Conservation (phyloP, 140 eudicot genomes). For the Cichorium intybus region DNA sequence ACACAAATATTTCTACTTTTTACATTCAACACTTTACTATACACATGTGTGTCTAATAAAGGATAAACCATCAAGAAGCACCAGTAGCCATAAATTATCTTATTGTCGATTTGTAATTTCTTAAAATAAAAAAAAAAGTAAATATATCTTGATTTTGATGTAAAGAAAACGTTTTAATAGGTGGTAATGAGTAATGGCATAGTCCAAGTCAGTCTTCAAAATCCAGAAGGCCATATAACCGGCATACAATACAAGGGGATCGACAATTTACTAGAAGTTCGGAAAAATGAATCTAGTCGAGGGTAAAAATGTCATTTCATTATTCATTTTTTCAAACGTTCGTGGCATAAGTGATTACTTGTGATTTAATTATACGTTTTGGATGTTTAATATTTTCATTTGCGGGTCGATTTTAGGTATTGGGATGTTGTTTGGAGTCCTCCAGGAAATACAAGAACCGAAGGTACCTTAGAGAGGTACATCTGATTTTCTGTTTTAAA, state of each 20-base stretch:
- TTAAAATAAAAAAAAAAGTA: not conserved
- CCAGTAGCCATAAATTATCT: not conserved
- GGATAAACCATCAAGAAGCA: not conserved
- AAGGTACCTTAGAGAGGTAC: slow-evolving; percentile 68
- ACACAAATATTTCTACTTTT: too few relatives aligned
- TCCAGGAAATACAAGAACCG: slow-evolving; percentile 41
- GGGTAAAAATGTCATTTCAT: slow-evolving; percentile 40
- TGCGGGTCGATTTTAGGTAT: slow-evolving; percentile 41
- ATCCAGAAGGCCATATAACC: slow-evolving; percentile 67
- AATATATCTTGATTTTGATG: not conserved
- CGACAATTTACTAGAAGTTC: slow-evolving; percentile 61
- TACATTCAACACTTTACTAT: not conserved
- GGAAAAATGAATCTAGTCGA: slow-evolving; percentile 50
- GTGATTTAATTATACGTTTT: not conserved
- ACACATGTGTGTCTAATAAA: not conserved
- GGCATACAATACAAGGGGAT: slow-evolving; percentile 53
- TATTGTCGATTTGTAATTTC: not conserved
- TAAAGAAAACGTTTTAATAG: slow-evolving; percentile 21
- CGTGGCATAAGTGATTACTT: not conserved
- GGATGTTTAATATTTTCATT: not conserved
- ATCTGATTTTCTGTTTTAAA: not conserved
- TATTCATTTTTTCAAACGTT: not conserved
- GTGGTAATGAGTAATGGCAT: slow-evolving; percentile 73
- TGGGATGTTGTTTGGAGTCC: slow-evolving; percentile 89
- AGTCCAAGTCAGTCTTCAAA: slow-evolving; percentile 52